Evolutionary conservation across 1,284 basidiomycete genomes (phyloP).

Genomic region (Ceratobasidium sp.): DNA sequence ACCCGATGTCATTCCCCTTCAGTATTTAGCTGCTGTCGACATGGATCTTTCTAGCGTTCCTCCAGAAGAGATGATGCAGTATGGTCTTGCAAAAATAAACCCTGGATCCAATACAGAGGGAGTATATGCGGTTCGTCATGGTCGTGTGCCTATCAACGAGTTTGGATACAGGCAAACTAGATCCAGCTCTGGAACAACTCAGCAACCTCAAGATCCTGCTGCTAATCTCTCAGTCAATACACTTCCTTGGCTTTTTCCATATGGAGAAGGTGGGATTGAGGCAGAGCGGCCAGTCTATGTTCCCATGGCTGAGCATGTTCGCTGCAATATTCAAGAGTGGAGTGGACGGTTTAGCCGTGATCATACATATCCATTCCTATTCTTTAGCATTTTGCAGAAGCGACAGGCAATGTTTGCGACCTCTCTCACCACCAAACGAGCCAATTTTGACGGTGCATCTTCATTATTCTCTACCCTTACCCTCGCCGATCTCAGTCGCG

Average conservation of each 20-base stretch:
- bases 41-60: constrained; percentile 35
- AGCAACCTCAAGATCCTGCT: no score
- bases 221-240: constrained; percentile 50
- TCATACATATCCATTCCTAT: constrained; percentile 57
- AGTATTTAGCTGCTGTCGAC: constrained; percentile 30
- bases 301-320: constrained; percentile 56
- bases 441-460: constrained; percentile 36
- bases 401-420: constrained; percentile 45
- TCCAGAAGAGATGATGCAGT: constrained; percentile 24
- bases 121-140: constrained; percentile 46
- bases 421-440: constrained; percentile 45
- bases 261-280: constrained; percentile 61
- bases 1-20: constrained; percentile 37
- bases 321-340: constrained; percentile 59
- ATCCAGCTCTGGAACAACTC: no score
- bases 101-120: neutral
- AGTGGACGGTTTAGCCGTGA: constrained; percentile 58
- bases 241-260: constrained; percentile 62
- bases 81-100: neutral
- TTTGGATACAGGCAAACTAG: constrained; percentile 3
- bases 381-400: constrained; percentile 58
- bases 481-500: constrained; percentile 38
- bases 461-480: constrained; percentile 13
- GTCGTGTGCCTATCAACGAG: constrained; percentile 8
- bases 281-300: constrained; percentile 51